Base-by-base conservation (phyloP, 108 stramenopile species). In the Nitzschia sp. region DNA sequence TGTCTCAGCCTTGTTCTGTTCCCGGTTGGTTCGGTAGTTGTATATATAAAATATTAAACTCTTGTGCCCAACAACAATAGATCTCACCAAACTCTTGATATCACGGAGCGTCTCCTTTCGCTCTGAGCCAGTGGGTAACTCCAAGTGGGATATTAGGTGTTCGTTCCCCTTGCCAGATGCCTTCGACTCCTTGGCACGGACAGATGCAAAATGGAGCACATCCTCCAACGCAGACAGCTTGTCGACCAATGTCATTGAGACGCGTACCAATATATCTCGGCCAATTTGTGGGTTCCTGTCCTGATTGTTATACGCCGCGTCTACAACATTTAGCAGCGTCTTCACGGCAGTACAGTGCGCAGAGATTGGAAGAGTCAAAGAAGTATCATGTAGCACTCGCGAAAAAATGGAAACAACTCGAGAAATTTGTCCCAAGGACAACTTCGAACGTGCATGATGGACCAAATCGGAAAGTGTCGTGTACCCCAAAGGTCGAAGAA, bases 1-100 rank as follows among this genome's bases (percentile, higher is more conserved):
- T 53, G 77, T 10, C 11, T 67, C 78, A 10, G 51, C 41, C 20
- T 60, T 56, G 46, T 82, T 76, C 66, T 83, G 87, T 41, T 86
- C 86, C 53, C 83, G 57, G 51, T 81, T 80, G 22, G 57, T 63
- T 8, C 81, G 70, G 64, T 94, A 95, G 54, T 87, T 96, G 69
- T 82, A 81, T 58, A 97, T 86, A 73, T 93, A 98, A 85, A 89
- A 97, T 29, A 97, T 83, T 19, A 97, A 73, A 10, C 90, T 98
- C 75, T 97, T 97, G 68, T 93, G 81, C 24, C 97, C 96, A 26
- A 82, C 80, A 64, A 97, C 80, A 70, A 99, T 94, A 0, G 93
- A 85, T 46, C 87, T 85, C 14, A 97, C 64, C 58, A 98, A 84
- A 0, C 67, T 72, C 73, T 95, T 89, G 17, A 84, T 54, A 51